A percentile compares a stretch with the other conserved stretches of the same genome.
Conservation (phyloP, 2,329 filamentous ascomycete genomes). For the Penicillium frequentans region DNA sequence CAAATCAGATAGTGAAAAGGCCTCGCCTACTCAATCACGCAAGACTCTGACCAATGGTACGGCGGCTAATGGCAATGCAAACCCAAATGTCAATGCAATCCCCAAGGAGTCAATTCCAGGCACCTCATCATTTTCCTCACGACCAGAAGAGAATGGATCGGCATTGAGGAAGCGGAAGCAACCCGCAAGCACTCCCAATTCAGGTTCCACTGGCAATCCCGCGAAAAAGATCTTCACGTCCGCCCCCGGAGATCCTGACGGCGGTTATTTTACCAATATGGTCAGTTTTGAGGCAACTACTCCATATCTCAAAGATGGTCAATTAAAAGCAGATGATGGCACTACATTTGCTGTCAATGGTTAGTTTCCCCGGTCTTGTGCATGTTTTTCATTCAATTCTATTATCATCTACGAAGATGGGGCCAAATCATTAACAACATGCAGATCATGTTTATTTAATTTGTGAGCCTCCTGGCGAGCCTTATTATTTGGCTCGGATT, state of each 20-base stretch:
- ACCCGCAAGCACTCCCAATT: conserved; percentile 44
- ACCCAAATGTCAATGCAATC: conserved; percentile 16
- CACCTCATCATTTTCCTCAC: conserved; percentile 59
- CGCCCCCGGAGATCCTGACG: conserved; percentile 31
- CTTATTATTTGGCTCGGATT: conserved; percentile 94
- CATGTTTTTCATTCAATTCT: background rate
- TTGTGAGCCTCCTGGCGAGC: conserved; percentile 95
- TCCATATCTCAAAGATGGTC: conserved; percentile 69
- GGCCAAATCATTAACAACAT: conserved; percentile 4
- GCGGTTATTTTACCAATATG: conserved; percentile 71
- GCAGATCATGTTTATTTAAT: conserved; percentile 89
- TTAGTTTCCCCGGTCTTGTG: conserved; percentile 41
- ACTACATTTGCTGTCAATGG: conserved; percentile 81
- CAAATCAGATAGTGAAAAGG: conserved; percentile 40
- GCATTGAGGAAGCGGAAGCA: conserved; percentile 85
- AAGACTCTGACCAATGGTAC: conserved; percentile 41
- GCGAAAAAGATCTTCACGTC: conserved; percentile 39
- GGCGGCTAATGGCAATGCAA: conserved; percentile 9
- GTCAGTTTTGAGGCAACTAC: conserved; percentile 78
- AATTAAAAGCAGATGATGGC: conserved; percentile 86
- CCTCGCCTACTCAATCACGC: conserved; percentile 40
- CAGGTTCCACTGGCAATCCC: conserved; percentile 30
- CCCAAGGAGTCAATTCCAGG: conserved; percentile 55
- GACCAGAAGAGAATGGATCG: conserved; percentile 45
- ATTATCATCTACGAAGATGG: background rate